Percentiles rank a stretch among this genome's conserved stretches.
These are phyloP conservation scores for Trypanosoma theileri DNA, from an alignment of 208 protist genomes.

Conservation along the genomic window DNA sequence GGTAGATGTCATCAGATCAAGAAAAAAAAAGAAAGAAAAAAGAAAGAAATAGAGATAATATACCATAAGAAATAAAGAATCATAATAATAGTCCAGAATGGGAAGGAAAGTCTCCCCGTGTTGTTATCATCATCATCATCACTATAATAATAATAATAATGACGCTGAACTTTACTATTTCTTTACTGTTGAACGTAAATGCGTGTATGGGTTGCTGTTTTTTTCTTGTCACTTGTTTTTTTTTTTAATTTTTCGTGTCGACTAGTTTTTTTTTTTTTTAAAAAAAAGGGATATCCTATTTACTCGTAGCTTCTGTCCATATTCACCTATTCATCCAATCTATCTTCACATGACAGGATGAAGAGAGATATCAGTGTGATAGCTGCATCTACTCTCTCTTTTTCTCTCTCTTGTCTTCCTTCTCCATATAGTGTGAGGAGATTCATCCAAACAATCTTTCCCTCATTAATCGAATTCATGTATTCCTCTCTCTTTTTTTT, in stretches of 20 bases:
- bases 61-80: too few species aligned
- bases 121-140: not conserved
- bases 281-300: not conserved
- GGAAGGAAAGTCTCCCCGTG: not conserved
- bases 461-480: too few species aligned
- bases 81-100: too few species aligned
- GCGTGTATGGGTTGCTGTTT: not conserved
- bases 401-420: too few species aligned
- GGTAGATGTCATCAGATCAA: not conserved
- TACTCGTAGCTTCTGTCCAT: too few species aligned
- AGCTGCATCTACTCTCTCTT: not conserved
- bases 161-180: too few species aligned
- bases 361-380: not conserved
- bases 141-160: too few species aligned
- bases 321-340: conserved; percentile 1
- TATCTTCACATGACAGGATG: not conserved
- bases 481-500: not conserved
- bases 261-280: not conserved
- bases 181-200: not conserved
- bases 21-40: conserved; percentile 7
- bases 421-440: not conserved
- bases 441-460: too few species aligned
- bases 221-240: conserved; percentile 4
- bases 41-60: not conserved
- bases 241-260: not conserved